Evolutionary conservation across 108 stramenopile species (phyloP).

Genomic region (Cyclotella kingstonii): DNA sequence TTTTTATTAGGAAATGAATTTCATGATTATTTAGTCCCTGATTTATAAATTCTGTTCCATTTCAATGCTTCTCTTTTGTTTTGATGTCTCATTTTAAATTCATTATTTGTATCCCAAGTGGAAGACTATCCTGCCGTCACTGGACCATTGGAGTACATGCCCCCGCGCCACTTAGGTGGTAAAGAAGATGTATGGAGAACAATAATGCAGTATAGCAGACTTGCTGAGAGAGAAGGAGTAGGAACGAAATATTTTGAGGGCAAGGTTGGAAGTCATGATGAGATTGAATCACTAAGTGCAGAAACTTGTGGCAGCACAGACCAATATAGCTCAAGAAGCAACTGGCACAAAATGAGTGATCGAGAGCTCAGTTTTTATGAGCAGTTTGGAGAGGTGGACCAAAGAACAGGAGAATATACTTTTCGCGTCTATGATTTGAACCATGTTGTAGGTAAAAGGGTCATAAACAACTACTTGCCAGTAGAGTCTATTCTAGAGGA

Average conservation of each 20-base stretch:
- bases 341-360: conserved; percentile 9
- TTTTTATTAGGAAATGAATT: too few species aligned
- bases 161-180: conserved; percentile 44
- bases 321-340: too few species aligned
- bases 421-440: conserved; percentile 25
- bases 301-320: too few species aligned
- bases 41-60: neutral
- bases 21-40: neutral
- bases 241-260: neutral
- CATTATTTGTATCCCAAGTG: conserved; percentile 2
- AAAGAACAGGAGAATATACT: conserved; percentile 7
- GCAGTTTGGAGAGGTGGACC: neutral
- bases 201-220: conserved; percentile 1
- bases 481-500: neutral
- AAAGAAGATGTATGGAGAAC: conserved; percentile 16
- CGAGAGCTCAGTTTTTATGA: neutral
- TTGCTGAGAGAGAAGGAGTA: neutral
- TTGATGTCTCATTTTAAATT: neutral
- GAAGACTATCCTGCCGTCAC: conserved; percentile 1
- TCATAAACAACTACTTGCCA: neutral
- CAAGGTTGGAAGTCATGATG: conserved; percentile 1
- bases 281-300: conserved; percentile 1
- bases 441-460: conserved; percentile 11
- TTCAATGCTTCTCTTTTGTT: neutral
- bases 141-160: conserved; percentile 39